These are phyloP conservation scores for Lizonia empirigonia DNA, from an alignment of 2,329 filamentous ascomycete species.

Conservation along the genomic window DNA sequence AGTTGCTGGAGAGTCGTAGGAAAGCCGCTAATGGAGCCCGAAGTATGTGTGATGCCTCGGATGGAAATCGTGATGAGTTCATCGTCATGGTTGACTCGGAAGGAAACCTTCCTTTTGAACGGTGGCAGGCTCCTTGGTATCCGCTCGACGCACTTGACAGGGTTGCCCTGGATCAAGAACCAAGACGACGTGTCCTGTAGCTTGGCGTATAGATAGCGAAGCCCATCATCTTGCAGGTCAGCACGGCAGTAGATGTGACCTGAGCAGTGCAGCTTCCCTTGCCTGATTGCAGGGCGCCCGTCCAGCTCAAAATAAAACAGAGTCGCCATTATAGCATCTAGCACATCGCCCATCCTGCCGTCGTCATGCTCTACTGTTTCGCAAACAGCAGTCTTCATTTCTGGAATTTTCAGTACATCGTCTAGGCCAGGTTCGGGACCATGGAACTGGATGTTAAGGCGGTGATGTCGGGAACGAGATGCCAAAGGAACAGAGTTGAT, in stretches of 20 bases:
- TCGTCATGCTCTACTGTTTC: too few relatives aligned
- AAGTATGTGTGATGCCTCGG: neutral
- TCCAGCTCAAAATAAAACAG: neutral
- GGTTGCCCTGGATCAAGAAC: neutral
- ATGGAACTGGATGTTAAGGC: neutral
- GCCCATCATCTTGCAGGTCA: neutral
- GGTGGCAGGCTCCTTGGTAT: neutral
- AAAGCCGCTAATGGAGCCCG: neutral
- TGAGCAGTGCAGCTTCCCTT: too few relatives aligned
- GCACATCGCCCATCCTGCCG: too few relatives aligned
- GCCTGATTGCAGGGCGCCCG: too few relatives aligned
- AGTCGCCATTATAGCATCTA: neutral
- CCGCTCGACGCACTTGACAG: neutral
- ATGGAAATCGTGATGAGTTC: neutral
- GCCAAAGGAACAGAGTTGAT: neutral
- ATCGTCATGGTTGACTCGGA: neutral
- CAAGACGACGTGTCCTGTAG: neutral
- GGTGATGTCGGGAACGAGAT: neutral
- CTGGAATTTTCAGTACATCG: neutral
- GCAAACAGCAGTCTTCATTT: too few relatives aligned
- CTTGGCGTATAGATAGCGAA: neutral
- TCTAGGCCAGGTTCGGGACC: neutral
- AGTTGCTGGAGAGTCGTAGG: neutral
- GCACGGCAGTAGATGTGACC: neutral
- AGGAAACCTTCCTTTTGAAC: neutral